Evolutionary conservation across 2,329 filamentous ascomycete genomes (phyloP).

Genomic region (Fusarium sp.): DNA sequence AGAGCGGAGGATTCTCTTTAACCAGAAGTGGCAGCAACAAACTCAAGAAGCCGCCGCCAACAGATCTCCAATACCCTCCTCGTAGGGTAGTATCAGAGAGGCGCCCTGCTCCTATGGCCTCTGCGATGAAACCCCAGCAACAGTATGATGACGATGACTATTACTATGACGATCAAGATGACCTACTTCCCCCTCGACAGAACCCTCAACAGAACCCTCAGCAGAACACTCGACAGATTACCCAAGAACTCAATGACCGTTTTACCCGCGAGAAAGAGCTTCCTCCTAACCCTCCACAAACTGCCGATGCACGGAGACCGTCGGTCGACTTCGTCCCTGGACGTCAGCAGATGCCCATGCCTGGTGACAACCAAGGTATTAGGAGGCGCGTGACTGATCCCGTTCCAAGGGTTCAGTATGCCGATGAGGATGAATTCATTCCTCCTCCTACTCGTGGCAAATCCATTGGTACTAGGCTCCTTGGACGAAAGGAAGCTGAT

Average conservation of each 20-base stretch:
- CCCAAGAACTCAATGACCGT: constrained; percentile 35
- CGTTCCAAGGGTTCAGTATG: constrained; percentile 41
- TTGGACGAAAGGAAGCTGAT: constrained; percentile 17
- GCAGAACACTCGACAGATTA: constrained; percentile 21
- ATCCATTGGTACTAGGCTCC: constrained; percentile 30
- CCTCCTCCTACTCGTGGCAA: constrained; percentile 39
- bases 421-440: constrained; percentile 44
- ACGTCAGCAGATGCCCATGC: constrained; percentile 25
- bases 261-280: constrained; percentile 51
- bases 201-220: constrained; percentile 11
- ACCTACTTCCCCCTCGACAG: constrained; percentile 20
- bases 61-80: constrained; percentile 59
- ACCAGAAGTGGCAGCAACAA: constrained; percentile 67
- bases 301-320: constrained; percentile 24
- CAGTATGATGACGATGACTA: constrained; percentile 30
- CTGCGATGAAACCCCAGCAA: constrained; percentile 18
- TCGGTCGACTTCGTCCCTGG: constrained; percentile 25
- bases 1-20: constrained; percentile 52
- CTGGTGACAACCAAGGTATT: constrained; percentile 39
- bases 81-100: constrained; percentile 57
- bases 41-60: constrained; percentile 66
- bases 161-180: constrained; percentile 34
- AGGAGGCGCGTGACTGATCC: constrained; percentile 48
- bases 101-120: constrained; percentile 27
- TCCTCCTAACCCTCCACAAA: constrained; percentile 47